These are phyloP conservation scores for Diutina scorzettiae DNA, from an alignment of 1,139 yeast genomes.

Conservation along the genomic window DNA sequence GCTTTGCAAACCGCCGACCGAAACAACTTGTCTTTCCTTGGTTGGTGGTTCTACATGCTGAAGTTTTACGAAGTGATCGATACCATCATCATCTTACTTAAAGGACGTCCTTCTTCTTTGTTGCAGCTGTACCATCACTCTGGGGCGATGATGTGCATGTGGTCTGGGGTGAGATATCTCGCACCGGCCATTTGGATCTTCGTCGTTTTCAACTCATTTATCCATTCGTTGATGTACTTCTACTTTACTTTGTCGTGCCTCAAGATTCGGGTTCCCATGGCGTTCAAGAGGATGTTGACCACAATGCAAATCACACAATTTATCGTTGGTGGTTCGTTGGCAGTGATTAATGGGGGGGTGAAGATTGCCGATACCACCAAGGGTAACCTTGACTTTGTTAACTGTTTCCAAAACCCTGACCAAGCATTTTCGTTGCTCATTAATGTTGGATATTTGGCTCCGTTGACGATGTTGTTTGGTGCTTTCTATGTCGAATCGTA, in stretches of 20 bases:
- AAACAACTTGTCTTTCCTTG: slow-evolving; percentile 45
- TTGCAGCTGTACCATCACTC: slow-evolving; percentile 72
- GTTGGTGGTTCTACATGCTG: slow-evolving; percentile 59
- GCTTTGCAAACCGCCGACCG: slow-evolving; percentile 13
- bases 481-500: slow-evolving; percentile 62
- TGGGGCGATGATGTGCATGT: slow-evolving; percentile 77
- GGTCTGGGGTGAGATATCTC: slow-evolving; percentile 64
- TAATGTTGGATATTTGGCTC: slow-evolving; percentile 56
- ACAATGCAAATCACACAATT: slow-evolving; percentile 64
- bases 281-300: slow-evolving; percentile 50
- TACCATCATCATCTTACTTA: slow-evolving; percentile 53
- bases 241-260: slow-evolving; percentile 58
- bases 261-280: slow-evolving; percentile 45
- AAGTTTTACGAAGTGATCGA: slow-evolving; percentile 67
- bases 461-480: slow-evolving; percentile 59
- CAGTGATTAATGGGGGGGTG: slow-evolving; percentile 50
- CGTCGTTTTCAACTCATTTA: slow-evolving; percentile 68
- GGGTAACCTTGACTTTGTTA: slow-evolving; percentile 22
- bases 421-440: slow-evolving; percentile 53
- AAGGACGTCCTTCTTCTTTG: slow-evolving; percentile 58
- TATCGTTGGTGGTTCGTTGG: slow-evolving; percentile 58
- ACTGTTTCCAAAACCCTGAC: slow-evolving; percentile 49
- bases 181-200: slow-evolving; percentile 77
- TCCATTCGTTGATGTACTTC: slow-evolving; percentile 67
- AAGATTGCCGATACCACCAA: slow-evolving; percentile 39